Evolutionary conservation across 1,139 yeast species (phyloP), one percentile per base, ranked within the genome.

Genomic region (Yamadazyma mexicana): DNA sequence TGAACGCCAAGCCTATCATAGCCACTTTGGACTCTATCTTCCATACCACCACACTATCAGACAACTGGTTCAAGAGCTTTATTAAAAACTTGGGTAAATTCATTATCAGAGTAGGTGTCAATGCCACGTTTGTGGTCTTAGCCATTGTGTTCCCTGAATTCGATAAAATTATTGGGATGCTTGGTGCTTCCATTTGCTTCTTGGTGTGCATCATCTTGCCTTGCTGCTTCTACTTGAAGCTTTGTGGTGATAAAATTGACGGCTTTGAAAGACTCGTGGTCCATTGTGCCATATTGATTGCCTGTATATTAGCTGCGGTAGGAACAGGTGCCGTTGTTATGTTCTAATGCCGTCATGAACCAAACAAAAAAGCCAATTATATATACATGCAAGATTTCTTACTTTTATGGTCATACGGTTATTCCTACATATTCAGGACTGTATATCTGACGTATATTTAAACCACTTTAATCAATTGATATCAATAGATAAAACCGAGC

Each of bases 1-100:
- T 91, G 36, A 86, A 83, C 52, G 89, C 94, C 7, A 80, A 92
- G 51, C 98, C 98, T 1, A 83, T 91, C 31, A 79, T 87, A 16
- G 76, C 92, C 5, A 83, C 94, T 0, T 58, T 72, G 41, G 76
- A 70, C 45, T 55, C 61, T 2, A 40, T 70, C 17, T 53, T 67
- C 10, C 53, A 56, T 2, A 52, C 59, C 9, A 52, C 51, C n/a
- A 42, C 40, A 3, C 27, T 15, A 3, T 42, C 56, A 7, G 35
- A 42, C 4, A 40, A 41, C 30, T 43, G 49, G 44, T 40, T 50
- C 17, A 31, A 39, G 11, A 41, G 40, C 5, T n/a, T 34, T 2
- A 9, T 50, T 5, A 55, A 58, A 22, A 23, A 47, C 3, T 3
- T 49, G 0, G 47, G 44, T 3, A 46, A 49, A 39, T 59, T 56